phyloP scores from a whole-genome alignment of 371 early-diverging fungal species.

The Catenaria anguillulae region DNA sequence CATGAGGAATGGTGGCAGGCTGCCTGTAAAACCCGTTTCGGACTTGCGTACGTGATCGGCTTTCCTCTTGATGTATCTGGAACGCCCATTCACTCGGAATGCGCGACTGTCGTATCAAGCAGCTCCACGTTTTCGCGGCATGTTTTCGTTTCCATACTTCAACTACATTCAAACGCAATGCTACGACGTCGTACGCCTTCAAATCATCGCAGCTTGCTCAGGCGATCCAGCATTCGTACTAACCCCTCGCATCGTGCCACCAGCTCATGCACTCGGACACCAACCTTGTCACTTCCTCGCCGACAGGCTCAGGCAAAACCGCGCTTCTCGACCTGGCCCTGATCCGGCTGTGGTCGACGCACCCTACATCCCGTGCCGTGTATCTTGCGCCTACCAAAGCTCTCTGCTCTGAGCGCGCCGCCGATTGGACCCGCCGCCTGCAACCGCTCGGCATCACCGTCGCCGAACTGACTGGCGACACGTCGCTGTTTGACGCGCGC shows the following conservation, averaged over 20 bases:
- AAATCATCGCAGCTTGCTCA: background rate
- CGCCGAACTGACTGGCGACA: constrained; percentile 22
- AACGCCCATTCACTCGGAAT: too few species aligned
- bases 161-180: constrained; percentile 51
- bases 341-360: constrained; percentile 58
- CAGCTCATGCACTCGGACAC: constrained; percentile 52
- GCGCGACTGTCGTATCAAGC: too few species aligned
- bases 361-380: constrained; percentile 57
- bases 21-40: too few species aligned
- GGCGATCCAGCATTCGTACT: background rate
- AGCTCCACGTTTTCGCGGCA: background rate
- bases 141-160: constrained; percentile 27
- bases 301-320: constrained; percentile 87
- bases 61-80: too few species aligned
- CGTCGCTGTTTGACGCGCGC: too few species aligned
- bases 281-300: constrained; percentile 57
- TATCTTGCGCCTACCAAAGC: constrained; percentile 85
- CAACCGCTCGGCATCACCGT: constrained; percentile 30
- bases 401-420: constrained; percentile 50
- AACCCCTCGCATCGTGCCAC: constrained; percentile 16
- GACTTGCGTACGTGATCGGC: too few species aligned
- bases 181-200: constrained; percentile 29
- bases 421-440: constrained; percentile 51
- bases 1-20: too few species aligned
- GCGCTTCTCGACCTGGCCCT: constrained; percentile 95